Conservation (phyloP, 2,329 filamentous ascomycete genomes). For the Penicillium occitanis region DNA sequence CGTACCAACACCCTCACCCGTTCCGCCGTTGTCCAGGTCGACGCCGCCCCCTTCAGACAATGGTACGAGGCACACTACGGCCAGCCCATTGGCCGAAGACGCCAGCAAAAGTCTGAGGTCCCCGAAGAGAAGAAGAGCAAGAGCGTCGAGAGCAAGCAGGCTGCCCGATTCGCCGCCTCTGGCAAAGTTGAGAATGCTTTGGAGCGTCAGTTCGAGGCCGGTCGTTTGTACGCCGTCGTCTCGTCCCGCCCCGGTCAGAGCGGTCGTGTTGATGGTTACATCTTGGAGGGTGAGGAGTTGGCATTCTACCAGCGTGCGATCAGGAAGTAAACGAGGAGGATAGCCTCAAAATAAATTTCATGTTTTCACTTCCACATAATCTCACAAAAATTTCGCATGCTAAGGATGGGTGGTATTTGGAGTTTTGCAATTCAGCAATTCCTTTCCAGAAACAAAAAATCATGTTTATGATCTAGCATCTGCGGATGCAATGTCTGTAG, state of each 20-base stretch:
- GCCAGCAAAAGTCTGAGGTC: slow-evolving; percentile 73
- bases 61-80: slow-evolving; percentile 99
- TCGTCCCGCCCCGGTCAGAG: slow-evolving; percentile 94
- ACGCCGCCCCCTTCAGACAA: slow-evolving; percentile 98
- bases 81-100: slow-evolving; percentile 79
- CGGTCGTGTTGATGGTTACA: slow-evolving; percentile 94
- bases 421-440: slow-evolving; percentile 23
- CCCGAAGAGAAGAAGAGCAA: slow-evolving; percentile 85
- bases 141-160: slow-evolving; percentile 94
- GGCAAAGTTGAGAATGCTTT: slow-evolving; percentile 92
- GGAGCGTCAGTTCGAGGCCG: slow-evolving; percentile 99
- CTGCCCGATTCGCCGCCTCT: slow-evolving; percentile 71
- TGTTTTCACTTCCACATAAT: slow-evolving; percentile 14
- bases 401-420: slow-evolving; percentile 22
- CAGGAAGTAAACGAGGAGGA: slow-evolving; percentile 73
- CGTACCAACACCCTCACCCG: slow-evolving; percentile 99
- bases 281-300: slow-evolving; percentile 98
- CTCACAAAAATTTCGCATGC: slow-evolving; percentile 9
- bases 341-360: slow-evolving; percentile 27
- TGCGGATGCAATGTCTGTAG: slow-evolving; percentile 22
- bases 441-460: slow-evolving; percentile 22
- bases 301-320: slow-evolving; percentile 99
- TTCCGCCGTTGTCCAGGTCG: slow-evolving; percentile 97
- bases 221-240: slow-evolving; percentile 92
- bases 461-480: slow-evolving; percentile 23